Conservation (phyloP, 129 eudicot species). For the Oenanthe sinensis region DNA sequence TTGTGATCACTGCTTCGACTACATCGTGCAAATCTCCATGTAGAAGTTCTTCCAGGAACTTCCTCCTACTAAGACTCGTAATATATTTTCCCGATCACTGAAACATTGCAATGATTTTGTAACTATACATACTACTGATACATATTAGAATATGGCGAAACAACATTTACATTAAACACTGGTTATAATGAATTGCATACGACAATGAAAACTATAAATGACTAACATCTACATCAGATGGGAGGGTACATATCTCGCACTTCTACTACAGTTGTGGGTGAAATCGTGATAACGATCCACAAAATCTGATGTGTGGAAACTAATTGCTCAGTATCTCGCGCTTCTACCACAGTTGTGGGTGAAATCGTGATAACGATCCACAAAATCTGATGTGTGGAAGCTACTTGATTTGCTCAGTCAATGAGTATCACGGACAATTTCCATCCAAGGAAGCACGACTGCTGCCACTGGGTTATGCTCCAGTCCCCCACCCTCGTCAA, state of each 20-base stretch:
- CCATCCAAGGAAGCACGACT: constrained; percentile 63
- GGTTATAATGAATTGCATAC: neutral
- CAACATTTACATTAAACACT: neutral
- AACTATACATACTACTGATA: neutral
- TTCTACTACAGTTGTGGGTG: neutral
- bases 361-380: neutral
- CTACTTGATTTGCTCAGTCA: constrained; percentile 13
- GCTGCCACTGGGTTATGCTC: constrained; percentile 69
- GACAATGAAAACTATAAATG: neutral
- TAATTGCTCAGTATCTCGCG: neutral
- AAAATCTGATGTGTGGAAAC: neutral
- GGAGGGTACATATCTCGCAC: neutral
- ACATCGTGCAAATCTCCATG: neutral
- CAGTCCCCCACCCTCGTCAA: constrained; percentile 74
- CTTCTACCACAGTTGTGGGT: neutral
- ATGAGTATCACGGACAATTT: constrained; percentile 73
- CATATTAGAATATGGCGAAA: neutral
- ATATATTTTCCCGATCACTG: neutral
- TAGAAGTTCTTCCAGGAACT: neutral
- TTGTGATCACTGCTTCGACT: neutral
- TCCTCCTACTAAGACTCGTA: neutral
- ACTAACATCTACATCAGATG: neutral
- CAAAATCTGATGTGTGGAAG: neutral
- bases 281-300: neutral
- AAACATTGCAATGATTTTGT: neutral